These are phyloP conservation scores for Cladorrhinum sp. DNA, from an alignment of 2,329 filamentous ascomycete genomes.

Conservation along the genomic window DNA sequence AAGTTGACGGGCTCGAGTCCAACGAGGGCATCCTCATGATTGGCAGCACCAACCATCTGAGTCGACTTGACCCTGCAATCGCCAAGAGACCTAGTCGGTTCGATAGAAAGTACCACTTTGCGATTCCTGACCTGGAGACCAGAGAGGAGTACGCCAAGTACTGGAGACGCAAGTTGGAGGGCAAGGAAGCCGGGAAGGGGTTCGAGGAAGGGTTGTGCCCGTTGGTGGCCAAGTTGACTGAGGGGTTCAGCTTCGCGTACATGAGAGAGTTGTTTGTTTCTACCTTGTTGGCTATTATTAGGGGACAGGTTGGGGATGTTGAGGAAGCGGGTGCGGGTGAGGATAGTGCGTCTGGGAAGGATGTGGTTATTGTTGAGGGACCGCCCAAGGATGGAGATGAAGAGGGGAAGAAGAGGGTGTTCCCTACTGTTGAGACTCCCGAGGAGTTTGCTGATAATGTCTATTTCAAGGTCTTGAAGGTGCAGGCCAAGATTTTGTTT, in stretches of 20 bases:
- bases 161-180: constrained; percentile 58
- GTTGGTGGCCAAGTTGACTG: constrained; percentile 59
- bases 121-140: constrained; percentile 53
- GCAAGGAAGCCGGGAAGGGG: constrained; percentile 52
- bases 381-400: not conserved
- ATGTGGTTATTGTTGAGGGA: not conserved
- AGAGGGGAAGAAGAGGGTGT: constrained; percentile 2
- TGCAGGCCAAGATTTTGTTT: constrained; percentile 9
- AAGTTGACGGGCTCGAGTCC: constrained; percentile 65
- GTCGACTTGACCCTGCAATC: constrained; percentile 65
- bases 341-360: not conserved
- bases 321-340: not conserved
- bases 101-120: constrained; percentile 65
- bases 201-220: constrained; percentile 58
- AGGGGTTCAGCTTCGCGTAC: constrained; percentile 66
- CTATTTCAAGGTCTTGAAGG: not conserved
- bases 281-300: constrained; percentile 57
- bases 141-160: constrained; percentile 58
- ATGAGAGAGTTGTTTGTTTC: constrained; percentile 68
- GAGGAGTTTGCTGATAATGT: constrained; percentile 1
- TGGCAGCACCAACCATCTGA: constrained; percentile 63
- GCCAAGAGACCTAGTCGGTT: constrained; percentile 64
- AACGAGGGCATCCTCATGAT: constrained; percentile 72
- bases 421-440: not conserved
- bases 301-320: constrained; percentile 13